Evolutionary conservation across 2,329 filamentous ascomycete genomes (phyloP).

Genomic region (Colletotrichum tropicale): DNA sequence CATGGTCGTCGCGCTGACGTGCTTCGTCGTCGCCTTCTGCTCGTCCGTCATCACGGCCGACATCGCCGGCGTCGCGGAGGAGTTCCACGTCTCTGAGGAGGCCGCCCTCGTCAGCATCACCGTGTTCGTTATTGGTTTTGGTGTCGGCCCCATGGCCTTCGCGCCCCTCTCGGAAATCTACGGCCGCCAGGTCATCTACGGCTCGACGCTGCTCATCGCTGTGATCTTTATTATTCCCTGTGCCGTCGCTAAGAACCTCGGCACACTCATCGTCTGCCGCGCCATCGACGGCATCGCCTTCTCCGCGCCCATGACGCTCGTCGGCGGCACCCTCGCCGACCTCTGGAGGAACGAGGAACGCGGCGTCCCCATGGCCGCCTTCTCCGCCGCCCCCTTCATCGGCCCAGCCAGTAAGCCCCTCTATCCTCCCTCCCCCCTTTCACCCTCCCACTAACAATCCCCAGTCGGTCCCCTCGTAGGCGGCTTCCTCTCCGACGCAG

Average conservation of each 20-base stretch:
- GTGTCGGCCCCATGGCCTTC: constrained; percentile 80
- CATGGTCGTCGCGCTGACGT: constrained; percentile 80
- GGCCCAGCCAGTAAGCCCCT: constrained; percentile 68
- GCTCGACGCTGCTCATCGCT: constrained; percentile 68
- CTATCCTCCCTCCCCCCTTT: neutral
- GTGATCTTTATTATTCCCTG: constrained; percentile 83
- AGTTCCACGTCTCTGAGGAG: constrained; percentile 74
- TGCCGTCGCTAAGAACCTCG: constrained; percentile 77
- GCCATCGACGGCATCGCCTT: constrained; percentile 84
- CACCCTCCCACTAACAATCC: neutral
- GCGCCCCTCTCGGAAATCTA: constrained; percentile 79
- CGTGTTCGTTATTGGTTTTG: constrained; percentile 83
- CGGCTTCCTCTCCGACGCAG: constrained; percentile 73
- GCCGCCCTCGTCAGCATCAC: constrained; percentile 75
- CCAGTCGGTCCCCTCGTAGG: constrained; percentile 74
- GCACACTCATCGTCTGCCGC: constrained; percentile 76
- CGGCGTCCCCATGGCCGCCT: constrained; percentile 86
- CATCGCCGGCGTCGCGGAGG: constrained; percentile 64
- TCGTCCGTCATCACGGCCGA: constrained; percentile 82
- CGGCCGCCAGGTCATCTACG: constrained; percentile 75
- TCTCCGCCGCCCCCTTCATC: constrained; percentile 82
- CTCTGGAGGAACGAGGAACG: constrained; percentile 85
- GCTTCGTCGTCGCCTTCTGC: constrained; percentile 74
- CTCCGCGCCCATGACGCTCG: constrained; percentile 84
- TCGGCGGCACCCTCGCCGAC: constrained; percentile 82